Evolutionary conservation across 1,284 basidiomycete genomes (phyloP).

Genomic region (Macrocystidia cucumis): DNA sequence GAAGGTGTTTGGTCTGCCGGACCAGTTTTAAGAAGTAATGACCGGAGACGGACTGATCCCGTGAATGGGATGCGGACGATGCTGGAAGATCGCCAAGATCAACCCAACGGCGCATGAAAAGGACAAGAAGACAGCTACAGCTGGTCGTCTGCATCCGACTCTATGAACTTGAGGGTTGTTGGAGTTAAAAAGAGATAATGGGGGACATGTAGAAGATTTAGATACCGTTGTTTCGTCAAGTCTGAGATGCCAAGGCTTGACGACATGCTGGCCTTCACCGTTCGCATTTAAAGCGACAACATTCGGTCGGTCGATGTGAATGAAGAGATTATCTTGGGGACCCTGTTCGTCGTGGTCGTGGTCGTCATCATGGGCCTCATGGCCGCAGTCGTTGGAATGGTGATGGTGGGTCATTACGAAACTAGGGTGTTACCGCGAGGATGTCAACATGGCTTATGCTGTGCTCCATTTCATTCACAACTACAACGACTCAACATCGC

Average conservation of each 20-base stretch:
- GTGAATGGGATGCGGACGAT: conserved; percentile 78
- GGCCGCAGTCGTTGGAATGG: conserved; percentile 45
- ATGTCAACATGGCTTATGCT: too few relatives aligned
- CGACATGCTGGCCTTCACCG: conserved; percentile 39
- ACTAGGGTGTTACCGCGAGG: too few relatives aligned
- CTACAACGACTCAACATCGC: too few relatives aligned
- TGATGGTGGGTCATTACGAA: conserved; percentile 32
- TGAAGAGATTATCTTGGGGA: conserved; percentile 62
- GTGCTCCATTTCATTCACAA: too few relatives aligned
- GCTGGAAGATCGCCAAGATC: conserved; percentile 24
- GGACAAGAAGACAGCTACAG: conserved; percentile 36
- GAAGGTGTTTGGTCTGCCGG: conserved; percentile 65
- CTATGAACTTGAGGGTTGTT: conserved; percentile 43
- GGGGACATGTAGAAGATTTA: conserved; percentile 1
- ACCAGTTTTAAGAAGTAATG: conserved; percentile 68
- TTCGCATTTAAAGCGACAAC: conserved; percentile 65
- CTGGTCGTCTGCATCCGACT: conserved; percentile 81
- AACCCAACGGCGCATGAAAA: too few relatives aligned
- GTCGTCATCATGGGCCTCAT: conserved; percentile 48
- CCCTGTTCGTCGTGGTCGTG: conserved; percentile 51
- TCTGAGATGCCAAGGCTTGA: conserved; percentile 76
- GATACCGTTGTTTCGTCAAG: conserved; percentile 52
- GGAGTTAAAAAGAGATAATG: conserved; percentile 1
- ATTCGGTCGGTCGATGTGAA: conserved; percentile 63
- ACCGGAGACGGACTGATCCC: conserved; percentile 68